Evolutionary conservation across 805 yeast genomes (phyloP), one percentile per base, ranked within the genome.

Genomic region (Jamesozyma jinghongensis): DNA sequence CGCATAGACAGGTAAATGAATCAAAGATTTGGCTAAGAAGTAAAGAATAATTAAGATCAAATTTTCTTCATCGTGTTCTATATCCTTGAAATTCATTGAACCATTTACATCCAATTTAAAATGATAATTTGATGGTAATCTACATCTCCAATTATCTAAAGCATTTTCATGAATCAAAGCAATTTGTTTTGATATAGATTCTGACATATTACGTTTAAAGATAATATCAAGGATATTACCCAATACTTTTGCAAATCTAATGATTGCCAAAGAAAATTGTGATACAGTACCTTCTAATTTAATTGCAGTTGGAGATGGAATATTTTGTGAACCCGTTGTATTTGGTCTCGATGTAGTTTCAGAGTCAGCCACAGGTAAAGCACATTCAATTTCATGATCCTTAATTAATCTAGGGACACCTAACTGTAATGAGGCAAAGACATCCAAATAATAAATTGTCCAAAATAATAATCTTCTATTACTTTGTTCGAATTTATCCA

Each of bases 361-460:
- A 10, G 26, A 7, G 40, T 67, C 70, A 26, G 74, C 64, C 38
- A 81, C 76, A 1, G 96, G 95, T 51, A 83, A 62, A 1, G 90
- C 88, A 67, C 95, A 85, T 57, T 85, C 94, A 38, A 86, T 77
- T 57, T 85, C 94, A 52, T 75, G 76, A 55, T 85, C 95, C 52
- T 81, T 81, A 20, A 86, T 62, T 36, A 85, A 62, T 47, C 94
- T 67, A 4, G 95, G 95, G 30, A 85, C 84, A 35, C 96, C 96
- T 36, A 86, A 63, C 43, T 79, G 79, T 44, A 84, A 70, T 3
- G 90, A 77, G 19, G 85, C 68, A 54, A 84, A 84, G 3, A 78
- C 71, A 57, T 87, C 96, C 47, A 87, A 67, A 22, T 79, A 70
- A 59, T 84, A 86, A 34, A 80, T 74, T 47, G 85, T 77, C 96